Conservation (phyloP, 1,284 basidiomycete species). For the Marasmius fiardii region DNA sequence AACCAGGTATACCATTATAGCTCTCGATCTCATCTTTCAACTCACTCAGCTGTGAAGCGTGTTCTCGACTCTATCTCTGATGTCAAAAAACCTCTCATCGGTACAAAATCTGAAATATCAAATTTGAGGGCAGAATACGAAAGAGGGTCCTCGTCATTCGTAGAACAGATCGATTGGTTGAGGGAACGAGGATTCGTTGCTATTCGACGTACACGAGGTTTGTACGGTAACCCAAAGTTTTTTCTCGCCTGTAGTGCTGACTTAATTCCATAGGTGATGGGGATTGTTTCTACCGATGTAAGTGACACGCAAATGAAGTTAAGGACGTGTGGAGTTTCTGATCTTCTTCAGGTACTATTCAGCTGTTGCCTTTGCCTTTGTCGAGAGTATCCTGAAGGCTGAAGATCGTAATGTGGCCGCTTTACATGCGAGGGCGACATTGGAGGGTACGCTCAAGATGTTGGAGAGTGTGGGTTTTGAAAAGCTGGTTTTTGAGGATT, state of each 20-base stretch:
- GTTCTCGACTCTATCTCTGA: slow-evolving; percentile 43
- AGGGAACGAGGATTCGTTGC: slow-evolving; percentile 51
- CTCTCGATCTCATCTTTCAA: not conserved
- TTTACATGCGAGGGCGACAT: slow-evolving; percentile 45
- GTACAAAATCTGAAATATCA: slow-evolving; percentile 42
- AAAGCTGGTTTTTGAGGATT: slow-evolving; percentile 56
- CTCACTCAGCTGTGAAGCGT: slow-evolving; percentile 26
- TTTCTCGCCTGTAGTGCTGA: not conserved
- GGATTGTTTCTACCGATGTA: slow-evolving; percentile 80
- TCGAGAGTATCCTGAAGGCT: slow-evolving; percentile 53
- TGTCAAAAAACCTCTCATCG: slow-evolving; percentile 51
- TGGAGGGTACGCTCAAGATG: slow-evolving; percentile 49
- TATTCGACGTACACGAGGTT: slow-evolving; percentile 68
- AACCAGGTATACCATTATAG: slow-evolving; percentile 10
- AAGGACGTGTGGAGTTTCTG: slow-evolving; percentile 15
- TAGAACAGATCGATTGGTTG: slow-evolving; percentile 68
- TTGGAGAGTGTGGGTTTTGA: slow-evolving; percentile 68
- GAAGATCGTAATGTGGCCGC: slow-evolving; percentile 43
- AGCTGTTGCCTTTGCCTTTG: slow-evolving; percentile 70
- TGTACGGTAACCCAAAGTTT: slow-evolving; percentile 29
- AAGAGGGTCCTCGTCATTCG: slow-evolving; percentile 51
- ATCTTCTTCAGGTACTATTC: slow-evolving; percentile 26
- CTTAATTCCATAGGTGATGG: slow-evolving; percentile 55
- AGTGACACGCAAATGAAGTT: slow-evolving; percentile 19
- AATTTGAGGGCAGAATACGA: slow-evolving; percentile 64